Percentiles rank a stretch among this genome's conserved stretches.
These are phyloP conservation scores for Clavispora phyllophila DNA, from an alignment of 805 yeast species.

Conservation along the genomic window DNA sequence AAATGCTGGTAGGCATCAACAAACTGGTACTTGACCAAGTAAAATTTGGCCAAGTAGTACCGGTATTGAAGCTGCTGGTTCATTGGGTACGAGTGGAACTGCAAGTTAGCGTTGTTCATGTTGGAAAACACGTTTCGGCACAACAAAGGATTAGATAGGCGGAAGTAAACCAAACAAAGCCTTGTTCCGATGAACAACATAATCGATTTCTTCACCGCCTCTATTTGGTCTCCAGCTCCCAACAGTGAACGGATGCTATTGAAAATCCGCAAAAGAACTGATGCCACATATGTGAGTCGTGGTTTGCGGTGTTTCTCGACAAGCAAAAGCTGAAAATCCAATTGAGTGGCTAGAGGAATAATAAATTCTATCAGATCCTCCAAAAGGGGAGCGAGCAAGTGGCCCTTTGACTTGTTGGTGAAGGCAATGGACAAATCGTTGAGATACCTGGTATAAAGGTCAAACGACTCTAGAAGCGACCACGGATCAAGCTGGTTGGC, in stretches of 20 bases:
- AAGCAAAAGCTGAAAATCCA: constrained; percentile 38
- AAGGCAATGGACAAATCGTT: constrained; percentile 47
- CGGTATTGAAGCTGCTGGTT: constrained; percentile 49
- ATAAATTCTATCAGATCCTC: constrained; percentile 32
- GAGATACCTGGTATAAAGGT: constrained; percentile 43
- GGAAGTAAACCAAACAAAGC: constrained; percentile 54
- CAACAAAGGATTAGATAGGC: constrained; percentile 48
- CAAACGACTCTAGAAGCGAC: constrained; percentile 49
- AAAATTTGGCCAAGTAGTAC: constrained; percentile 49
- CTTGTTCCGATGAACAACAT: constrained; percentile 49
- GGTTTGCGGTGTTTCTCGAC: constrained; percentile 39
- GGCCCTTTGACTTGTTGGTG: constrained; percentile 38
- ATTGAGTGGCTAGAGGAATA: constrained; percentile 40
- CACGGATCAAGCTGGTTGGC: constrained; percentile 51
- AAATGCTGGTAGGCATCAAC: constrained; percentile 47
- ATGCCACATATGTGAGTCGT: constrained; percentile 46
- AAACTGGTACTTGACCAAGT: constrained; percentile 48
- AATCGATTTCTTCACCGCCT: constrained; percentile 41
- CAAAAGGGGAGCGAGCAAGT: constrained; percentile 32
- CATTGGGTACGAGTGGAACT: constrained; percentile 34
- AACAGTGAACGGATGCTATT: constrained; percentile 52
- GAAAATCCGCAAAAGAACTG: constrained; percentile 52
- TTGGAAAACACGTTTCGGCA: constrained; percentile 61
- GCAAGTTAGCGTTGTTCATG: constrained; percentile 48
- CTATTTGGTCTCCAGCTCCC: constrained; percentile 32